These are phyloP conservation scores for Saccharomycopsis capsularis DNA, from an alignment of 805 yeast genomes.

Conservation along the genomic window DNA sequence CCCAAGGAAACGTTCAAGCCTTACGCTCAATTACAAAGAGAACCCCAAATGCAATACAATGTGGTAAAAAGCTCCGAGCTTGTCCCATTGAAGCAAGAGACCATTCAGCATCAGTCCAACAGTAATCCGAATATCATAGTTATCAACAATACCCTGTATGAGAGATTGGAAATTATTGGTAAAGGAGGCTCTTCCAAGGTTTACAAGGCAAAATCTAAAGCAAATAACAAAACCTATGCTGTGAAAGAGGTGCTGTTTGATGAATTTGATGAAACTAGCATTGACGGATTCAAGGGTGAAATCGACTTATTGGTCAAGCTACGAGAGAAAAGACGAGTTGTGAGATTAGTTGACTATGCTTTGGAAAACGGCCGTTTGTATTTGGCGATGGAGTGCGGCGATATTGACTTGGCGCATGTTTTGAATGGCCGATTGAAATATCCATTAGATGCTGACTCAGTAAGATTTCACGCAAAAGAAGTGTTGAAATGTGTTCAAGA, in stretches of 20 bases:
- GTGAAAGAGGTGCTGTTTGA: slow-evolving; percentile 75
- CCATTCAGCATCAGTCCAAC: not conserved
- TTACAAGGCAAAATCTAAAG: slow-evolving; percentile 56
- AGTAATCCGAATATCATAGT: not conserved
- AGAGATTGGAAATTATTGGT: slow-evolving; percentile 71
- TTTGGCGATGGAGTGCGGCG: slow-evolving; percentile 93
- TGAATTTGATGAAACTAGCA: slow-evolving; percentile 68
- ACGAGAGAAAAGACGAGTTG: slow-evolving; percentile 61
- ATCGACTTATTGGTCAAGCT: slow-evolving; percentile 64
- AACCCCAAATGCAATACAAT: not conserved
- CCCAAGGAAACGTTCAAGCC: too few species aligned
- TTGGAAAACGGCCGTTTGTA: slow-evolving; percentile 55
- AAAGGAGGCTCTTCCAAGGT: slow-evolving; percentile 92
- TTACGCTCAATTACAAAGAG: slow-evolving; percentile 2
- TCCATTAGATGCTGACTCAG: slow-evolving; percentile 65
- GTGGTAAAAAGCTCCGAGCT: slow-evolving; percentile 6
- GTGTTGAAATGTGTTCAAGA: slow-evolving; percentile 75
- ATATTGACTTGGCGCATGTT: slow-evolving; percentile 79
- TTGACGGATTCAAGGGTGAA: slow-evolving; percentile 83
- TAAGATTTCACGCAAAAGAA: slow-evolving; percentile 72
- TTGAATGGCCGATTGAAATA: slow-evolving; percentile 46
- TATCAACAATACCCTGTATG: slow-evolving; percentile 63
- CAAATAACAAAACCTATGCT: slow-evolving; percentile 58
- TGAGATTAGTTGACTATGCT: slow-evolving; percentile 68
- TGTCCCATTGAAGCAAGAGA: slow-evolving; percentile 25